A percentile compares a stretch with the other conserved stretches of the same genome.
phyloP scores from a whole-genome alignment of 257 asterid genomes.

The Jacaranda mimosifolia region DNA sequence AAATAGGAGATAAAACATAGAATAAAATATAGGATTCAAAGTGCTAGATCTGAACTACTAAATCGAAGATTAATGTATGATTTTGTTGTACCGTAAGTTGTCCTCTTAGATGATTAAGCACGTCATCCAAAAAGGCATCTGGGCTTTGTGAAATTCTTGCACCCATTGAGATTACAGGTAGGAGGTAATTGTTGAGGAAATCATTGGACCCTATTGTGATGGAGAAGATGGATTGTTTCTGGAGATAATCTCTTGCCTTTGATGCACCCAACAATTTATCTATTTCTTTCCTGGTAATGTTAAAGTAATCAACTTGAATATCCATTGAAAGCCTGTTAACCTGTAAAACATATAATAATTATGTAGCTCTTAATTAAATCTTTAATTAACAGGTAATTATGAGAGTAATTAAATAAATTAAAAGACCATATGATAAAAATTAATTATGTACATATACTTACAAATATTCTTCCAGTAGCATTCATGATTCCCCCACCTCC shows the following conservation, averaged over 20 bases:
- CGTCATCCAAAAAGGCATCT: conserved; percentile 69
- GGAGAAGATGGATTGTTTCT: conserved; percentile 75
- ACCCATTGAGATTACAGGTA: conserved; percentile 79
- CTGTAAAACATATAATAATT: conserved; percentile 40
- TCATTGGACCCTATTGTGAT: conserved; percentile 88
- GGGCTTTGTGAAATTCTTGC: conserved; percentile 77
- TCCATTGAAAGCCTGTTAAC: conserved; percentile 94
- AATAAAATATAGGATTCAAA: no score
- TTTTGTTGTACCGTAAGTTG: conserved; percentile 84
- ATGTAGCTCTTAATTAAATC: neutral
- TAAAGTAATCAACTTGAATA: conserved; percentile 91
- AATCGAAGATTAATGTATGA: neutral
- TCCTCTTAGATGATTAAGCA: conserved; percentile 65
- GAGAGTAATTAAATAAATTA: no score
- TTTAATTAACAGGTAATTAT: neutral
- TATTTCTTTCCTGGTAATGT: conserved; percentile 75
- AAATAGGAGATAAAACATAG: no score
- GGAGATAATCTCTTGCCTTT: conserved; percentile 71
- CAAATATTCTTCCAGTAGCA: conserved; percentile 84
- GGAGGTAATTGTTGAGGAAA: conserved; percentile 86
- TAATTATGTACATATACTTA: conserved; percentile 38
- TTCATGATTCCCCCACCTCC: conserved; percentile 98
- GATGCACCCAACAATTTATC: conserved; percentile 68
- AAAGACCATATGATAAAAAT: neutral
- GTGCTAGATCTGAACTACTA: no score